A percentile compares a stretch with the other conserved stretches of the same genome.
Conservation (phyloP, 495 filamentous ascomycete species). For the Pyronema domesticum region DNA sequence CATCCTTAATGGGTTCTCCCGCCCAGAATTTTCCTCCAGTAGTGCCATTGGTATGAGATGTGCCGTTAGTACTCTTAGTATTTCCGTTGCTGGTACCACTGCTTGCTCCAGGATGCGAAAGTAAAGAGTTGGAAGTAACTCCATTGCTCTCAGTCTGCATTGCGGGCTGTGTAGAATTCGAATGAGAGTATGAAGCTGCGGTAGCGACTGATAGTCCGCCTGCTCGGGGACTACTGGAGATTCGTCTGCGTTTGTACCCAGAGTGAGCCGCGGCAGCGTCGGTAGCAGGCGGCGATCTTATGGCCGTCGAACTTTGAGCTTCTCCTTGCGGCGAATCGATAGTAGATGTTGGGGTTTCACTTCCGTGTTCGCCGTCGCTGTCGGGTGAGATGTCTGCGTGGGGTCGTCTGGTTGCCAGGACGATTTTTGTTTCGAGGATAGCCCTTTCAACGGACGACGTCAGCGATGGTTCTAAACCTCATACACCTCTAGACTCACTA, state of each 20-base stretch:
- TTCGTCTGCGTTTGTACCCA: conserved; percentile 5
- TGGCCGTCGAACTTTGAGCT: neutral
- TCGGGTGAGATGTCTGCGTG: conserved; percentile 23
- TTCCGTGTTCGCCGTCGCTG: conserved; percentile 25
- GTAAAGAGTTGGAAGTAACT: conserved; percentile 13
- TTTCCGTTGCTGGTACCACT: conserved; percentile 10
- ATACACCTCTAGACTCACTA: conserved; percentile 23
- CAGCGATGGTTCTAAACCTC: conserved; percentile 22
- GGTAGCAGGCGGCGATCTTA: no score
- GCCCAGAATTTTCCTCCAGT: conserved; percentile 9
- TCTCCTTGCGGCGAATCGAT: neutral
- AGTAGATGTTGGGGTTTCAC: conserved; percentile 11
- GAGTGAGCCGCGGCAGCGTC: neutral
- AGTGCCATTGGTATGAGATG: conserved; percentile 18
- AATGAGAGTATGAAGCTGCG: conserved; percentile 4
- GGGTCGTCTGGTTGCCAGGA: conserved; percentile 27
- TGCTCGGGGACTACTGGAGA: neutral
- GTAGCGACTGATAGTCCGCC: conserved; percentile 3
- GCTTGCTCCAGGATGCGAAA: conserved; percentile 5
- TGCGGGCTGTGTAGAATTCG: neutral
- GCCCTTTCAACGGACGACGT: conserved; percentile 17
- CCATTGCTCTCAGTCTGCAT: conserved; percentile 23
- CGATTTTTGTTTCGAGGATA: conserved; percentile 20
- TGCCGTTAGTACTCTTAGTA: no score
- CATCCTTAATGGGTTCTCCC: conserved; percentile 14